These are phyloP conservation scores for Phytophthora uliginosa DNA, from an alignment of 352 stramenopile genomes.

Conservation along the genomic window DNA sequence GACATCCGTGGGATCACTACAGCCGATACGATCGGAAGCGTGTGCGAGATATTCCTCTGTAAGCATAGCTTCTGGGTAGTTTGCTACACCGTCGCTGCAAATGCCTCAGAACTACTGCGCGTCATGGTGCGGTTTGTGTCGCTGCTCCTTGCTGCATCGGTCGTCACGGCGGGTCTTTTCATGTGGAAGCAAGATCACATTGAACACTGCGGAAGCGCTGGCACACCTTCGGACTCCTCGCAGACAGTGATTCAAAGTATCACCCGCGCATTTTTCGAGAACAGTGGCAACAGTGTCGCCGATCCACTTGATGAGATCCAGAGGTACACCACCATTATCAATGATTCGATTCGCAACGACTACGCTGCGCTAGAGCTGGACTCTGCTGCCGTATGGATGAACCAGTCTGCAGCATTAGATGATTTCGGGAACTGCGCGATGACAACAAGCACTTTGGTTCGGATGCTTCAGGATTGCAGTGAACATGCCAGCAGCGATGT, in stretches of 20 bases:
- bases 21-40: constrained; percentile 52
- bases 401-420: constrained; percentile 31
- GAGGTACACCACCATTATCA: constrained; percentile 42
- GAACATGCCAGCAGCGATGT: constrained; percentile 1
- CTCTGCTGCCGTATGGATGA: constrained; percentile 37
- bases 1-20: constrained; percentile 66
- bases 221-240: background rate
- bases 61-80: constrained; percentile 53
- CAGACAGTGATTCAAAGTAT: constrained; percentile 33
- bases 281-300: constrained; percentile 35
- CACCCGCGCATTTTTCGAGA: constrained; percentile 36
- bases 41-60: constrained; percentile 60
- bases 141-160: constrained; percentile 39
- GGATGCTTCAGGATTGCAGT: constrained; percentile 46
- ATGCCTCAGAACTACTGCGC: constrained; percentile 44
- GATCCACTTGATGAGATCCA: constrained; percentile 38
- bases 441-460: constrained; percentile 40
- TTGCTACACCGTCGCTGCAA: constrained; percentile 48
- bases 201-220: constrained; percentile 15
- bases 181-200: constrained; percentile 56
- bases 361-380: constrained; percentile 36
- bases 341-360: constrained; percentile 43
- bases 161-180: constrained; percentile 47
- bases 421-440: constrained; percentile 29
- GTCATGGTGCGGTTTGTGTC: constrained; percentile 51